These are phyloP conservation scores for Podila minutissima DNA, from an alignment of 192 early-diverging fungal genomes.

Conservation along the genomic window DNA sequence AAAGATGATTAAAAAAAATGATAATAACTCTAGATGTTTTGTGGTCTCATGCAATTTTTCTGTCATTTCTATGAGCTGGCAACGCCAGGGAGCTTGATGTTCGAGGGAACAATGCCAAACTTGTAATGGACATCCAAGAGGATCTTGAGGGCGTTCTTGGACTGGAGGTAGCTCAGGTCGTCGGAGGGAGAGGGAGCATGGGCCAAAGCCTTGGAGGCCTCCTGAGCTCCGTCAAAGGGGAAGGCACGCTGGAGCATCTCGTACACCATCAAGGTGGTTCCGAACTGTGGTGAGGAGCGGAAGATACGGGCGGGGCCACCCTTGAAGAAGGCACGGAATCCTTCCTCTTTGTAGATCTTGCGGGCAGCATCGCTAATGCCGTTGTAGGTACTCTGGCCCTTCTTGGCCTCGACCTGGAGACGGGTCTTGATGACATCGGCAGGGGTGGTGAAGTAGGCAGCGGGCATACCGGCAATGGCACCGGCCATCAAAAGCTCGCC, in stretches of 20 bases:
- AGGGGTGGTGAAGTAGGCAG: slow-evolving; percentile 96
- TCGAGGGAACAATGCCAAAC: slow-evolving; percentile 43
- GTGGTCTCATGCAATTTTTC: background rate
- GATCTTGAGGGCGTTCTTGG: slow-evolving; percentile 66
- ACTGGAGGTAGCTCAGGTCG: slow-evolving; percentile 55
- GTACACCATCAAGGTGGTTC: slow-evolving; percentile 93
- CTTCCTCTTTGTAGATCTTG: slow-evolving; percentile 93
- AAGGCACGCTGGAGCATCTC: slow-evolving; percentile 84
- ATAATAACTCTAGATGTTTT: background rate
- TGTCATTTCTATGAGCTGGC: slow-evolving; percentile 21
- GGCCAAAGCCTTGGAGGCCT: slow-evolving; percentile 19
- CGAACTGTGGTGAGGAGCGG: slow-evolving; percentile 96
- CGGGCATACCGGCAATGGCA: slow-evolving; percentile 96
- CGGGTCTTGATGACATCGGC: slow-evolving; percentile 99
- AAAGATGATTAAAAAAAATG: background rate
- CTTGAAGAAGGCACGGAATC: slow-evolving; percentile 96
- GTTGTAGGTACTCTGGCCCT: slow-evolving; percentile 87
- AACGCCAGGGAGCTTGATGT: slow-evolving; percentile 34
- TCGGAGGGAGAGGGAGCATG: slow-evolving; percentile 24
- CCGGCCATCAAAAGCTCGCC: slow-evolving; percentile 84
- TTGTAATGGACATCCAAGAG: slow-evolving; percentile 58
- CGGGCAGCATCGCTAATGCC: slow-evolving; percentile 87
- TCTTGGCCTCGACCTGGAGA: slow-evolving; percentile 91
- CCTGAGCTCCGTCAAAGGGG: slow-evolving; percentile 55
- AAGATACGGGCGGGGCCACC: slow-evolving; percentile 94